Percentiles rank a stretch among this genome's conserved stretches.
These are phyloP conservation scores for Cryphonectria japonica DNA, from an alignment of 2,329 filamentous ascomycete genomes.

Conservation along the genomic window DNA sequence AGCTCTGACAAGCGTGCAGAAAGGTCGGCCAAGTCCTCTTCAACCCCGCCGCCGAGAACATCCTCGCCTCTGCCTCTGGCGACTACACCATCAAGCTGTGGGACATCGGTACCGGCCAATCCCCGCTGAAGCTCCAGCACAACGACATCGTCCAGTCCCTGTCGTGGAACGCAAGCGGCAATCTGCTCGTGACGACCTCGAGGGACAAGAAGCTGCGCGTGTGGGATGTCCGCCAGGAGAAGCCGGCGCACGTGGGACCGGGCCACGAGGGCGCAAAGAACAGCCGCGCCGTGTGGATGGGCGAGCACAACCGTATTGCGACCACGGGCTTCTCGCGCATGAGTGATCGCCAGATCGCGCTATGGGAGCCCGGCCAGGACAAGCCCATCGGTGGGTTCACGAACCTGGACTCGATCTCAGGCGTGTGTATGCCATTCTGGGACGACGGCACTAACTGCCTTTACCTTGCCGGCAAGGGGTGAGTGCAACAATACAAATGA, in stretches of 20 bases:
- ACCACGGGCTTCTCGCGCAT: slow-evolving; percentile 98
- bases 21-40: slow-evolving; percentile 98
- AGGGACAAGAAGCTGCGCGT: slow-evolving; percentile 97
- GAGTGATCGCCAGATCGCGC: slow-evolving; percentile 93
- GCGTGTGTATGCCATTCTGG: slow-evolving; percentile 99
- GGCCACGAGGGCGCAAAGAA: slow-evolving; percentile 96
- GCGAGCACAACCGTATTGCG: slow-evolving; percentile 92
- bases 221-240: slow-evolving; percentile 96
- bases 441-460: slow-evolving; percentile 90
- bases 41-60: slow-evolving; percentile 93
- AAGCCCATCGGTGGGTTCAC: slow-evolving; percentile 90
- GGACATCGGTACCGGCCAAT: slow-evolving; percentile 81
- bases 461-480: slow-evolving; percentile 97
- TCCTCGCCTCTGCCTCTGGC: slow-evolving; percentile 92
- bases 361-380: slow-evolving; percentile 89
- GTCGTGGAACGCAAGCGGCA: slow-evolving; percentile 91
- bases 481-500: slow-evolving; percentile 55
- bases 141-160: slow-evolving; percentile 92
- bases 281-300: slow-evolving; percentile 95
- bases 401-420: slow-evolving; percentile 91
- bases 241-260: slow-evolving; percentile 77
- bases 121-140: slow-evolving; percentile 79
- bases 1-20: slow-evolving; percentile 50
- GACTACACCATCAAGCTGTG: slow-evolving; percentile 95
- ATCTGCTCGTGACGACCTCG: slow-evolving; percentile 86